phyloP scores from a whole-genome alignment of 2,329 filamentous ascomycete genomes.

The Ceratocystis cubensis region DNA sequence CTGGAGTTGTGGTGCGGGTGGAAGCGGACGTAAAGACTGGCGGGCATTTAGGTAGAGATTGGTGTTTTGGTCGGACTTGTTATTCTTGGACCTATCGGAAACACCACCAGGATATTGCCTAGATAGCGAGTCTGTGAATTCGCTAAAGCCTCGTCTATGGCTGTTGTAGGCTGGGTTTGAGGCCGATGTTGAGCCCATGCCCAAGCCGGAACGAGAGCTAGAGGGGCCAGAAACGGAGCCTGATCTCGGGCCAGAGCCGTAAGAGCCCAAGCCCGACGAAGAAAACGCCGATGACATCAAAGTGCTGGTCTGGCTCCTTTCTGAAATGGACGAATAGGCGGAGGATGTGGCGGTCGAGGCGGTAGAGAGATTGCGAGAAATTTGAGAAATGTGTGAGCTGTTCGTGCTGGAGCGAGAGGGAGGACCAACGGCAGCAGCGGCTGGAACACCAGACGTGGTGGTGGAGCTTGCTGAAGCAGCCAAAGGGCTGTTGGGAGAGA shows the following conservation, averaged over 20 bases:
- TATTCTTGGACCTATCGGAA: constrained; percentile 16
- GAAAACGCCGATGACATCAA: constrained; percentile 44
- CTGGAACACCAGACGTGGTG: neutral
- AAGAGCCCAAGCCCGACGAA: constrained; percentile 40
- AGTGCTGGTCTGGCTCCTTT: constrained; percentile 47
- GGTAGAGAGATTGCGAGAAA: constrained; percentile 54
- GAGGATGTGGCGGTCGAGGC: constrained; percentile 61
- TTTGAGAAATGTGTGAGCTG: constrained; percentile 1
- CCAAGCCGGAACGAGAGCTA: neutral
- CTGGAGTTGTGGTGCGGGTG: constrained; percentile 45
- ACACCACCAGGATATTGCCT: constrained; percentile 21
- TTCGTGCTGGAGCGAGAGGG: constrained; percentile 11
- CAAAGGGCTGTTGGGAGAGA: constrained; percentile 24
- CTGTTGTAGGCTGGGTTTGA: constrained; percentile 36
- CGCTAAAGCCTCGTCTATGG: constrained; percentile 66
- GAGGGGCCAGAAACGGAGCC: constrained; percentile 31
- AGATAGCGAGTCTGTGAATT: constrained; percentile 46
- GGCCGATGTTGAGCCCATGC: constrained; percentile 35
- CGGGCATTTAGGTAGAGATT: constrained; percentile 60
- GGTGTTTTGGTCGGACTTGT: constrained; percentile 34
- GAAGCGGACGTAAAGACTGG: constrained; percentile 63
- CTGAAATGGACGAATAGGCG: constrained; percentile 48
- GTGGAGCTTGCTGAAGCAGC: constrained; percentile 30
- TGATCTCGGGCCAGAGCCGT: constrained; percentile 21
- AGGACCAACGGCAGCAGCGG: constrained; percentile 11